Conservation (phyloP, 164 flowering plant species). For the Kalanchoe fedtschenkoi region DNA sequence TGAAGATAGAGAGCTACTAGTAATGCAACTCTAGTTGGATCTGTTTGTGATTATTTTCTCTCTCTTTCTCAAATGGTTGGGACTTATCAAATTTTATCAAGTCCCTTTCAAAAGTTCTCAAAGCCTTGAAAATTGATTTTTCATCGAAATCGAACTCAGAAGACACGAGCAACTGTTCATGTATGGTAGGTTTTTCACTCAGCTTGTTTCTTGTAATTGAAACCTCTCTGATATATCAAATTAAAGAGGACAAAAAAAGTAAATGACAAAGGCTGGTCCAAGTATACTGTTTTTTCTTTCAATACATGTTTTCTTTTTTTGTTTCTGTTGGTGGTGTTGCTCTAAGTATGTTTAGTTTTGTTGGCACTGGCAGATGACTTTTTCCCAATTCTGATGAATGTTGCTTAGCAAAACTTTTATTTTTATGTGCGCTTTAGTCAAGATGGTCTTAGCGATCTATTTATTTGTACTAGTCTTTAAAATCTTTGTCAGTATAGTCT, state of each 20-base stretch:
- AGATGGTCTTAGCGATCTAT: no score
- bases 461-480: not conserved
- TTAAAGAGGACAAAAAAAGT: not conserved
- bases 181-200: conserved; percentile 44
- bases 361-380: no score
- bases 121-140: conserved; percentile 51
- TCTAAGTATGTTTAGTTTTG: no score
- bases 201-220: not conserved
- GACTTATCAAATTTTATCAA: conserved; percentile 65
- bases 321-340: no score
- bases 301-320: no score
- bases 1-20: conserved; percentile 71
- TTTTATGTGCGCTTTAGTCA: no score
- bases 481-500: not conserved
- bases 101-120: conserved; percentile 79
- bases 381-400: no score
- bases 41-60: conserved; percentile 77
- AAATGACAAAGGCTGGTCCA: not conserved
- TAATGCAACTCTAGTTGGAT: conserved; percentile 66
- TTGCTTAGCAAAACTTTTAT: no score
- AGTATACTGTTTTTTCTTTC: not conserved
- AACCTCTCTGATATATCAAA: not conserved
- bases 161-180: conserved; percentile 60
- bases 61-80: conserved; percentile 92
- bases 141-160: conserved; percentile 41